Base-by-base conservation (phyloP, 2,329 filamentous ascomycete genomes). In the Diplodia seriata region DNA sequence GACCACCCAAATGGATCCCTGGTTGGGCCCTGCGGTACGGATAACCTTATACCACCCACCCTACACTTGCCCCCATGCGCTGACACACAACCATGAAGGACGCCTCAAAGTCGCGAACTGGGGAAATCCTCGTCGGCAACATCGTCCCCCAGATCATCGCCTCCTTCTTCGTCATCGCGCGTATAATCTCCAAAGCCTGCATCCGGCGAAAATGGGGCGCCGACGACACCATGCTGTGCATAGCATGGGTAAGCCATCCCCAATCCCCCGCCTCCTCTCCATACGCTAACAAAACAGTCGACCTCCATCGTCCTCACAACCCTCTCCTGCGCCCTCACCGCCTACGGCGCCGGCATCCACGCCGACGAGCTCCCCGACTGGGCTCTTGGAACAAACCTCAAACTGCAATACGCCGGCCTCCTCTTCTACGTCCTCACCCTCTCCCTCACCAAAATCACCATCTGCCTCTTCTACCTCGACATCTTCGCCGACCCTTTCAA, bases 381-480 rank as follows among this genome's bases (percentile, higher is more conserved):
- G 7, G 36, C 49, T 1, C 23, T 65, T 8, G 18, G 43, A 9
- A n/a, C 33, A 6, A 65, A 50, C 33, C 23, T 18, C 20, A 33
- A 75, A 43, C 72, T 71, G 67, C 68, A 72, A 18, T 75, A 70
- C 54, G 72, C 68, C 3, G 70, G 71, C 3, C 68, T 71, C 49
- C 65, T 74, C 6, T 67, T 78, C 9, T 79, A 78, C 70, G 76
- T 76, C 66, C 59, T 72, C 1, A 69, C 75, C 26, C 70, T 78
- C 15, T 70, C 72, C 69, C 43, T 67, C 40, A 20, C 73, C 70
- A 12, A 75, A 76, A 20, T 76, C 74, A 29, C 74, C 71, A 49
- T 77, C 75, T 20, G 78, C 74, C 18, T 75, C 70, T 74, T 75
- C 73, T 73, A 75, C 69, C 69, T 75, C 38, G 68, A 74, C 64